phyloP scores from a whole-genome alignment of 805 yeast genomes.

The Candida ponderosae region DNA sequence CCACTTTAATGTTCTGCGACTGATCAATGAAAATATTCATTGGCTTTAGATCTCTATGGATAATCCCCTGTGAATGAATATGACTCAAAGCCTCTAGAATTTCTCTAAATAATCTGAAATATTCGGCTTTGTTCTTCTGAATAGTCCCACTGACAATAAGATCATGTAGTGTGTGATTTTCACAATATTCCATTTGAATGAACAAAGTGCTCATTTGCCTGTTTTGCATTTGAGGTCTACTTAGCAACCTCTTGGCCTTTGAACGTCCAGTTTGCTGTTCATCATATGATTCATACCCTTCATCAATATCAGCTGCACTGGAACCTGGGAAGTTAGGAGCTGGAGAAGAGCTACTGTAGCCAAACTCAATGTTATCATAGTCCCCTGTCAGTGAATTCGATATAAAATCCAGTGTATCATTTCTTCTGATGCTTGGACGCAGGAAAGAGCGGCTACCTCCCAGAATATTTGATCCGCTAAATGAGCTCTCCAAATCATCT shows the following conservation, averaged over 20 bases:
- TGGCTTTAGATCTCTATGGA: conserved; percentile 93
- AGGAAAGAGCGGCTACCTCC: conserved; percentile 8
- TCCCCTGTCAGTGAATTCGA: conserved; percentile 48
- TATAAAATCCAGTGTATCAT: conserved; percentile 53
- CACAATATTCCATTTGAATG: conserved; percentile 98
- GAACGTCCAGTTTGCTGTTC: conserved; percentile 11
- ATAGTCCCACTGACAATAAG: conserved; percentile 70
- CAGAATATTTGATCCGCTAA: background rate
- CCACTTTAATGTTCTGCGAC: conserved; percentile 81
- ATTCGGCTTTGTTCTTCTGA: conserved; percentile 63
- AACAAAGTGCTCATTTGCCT: conserved; percentile 62
- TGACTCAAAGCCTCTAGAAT: conserved; percentile 83
- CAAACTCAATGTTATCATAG: conserved; percentile 49
- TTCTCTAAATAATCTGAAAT: conserved; percentile 87
- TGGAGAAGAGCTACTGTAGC: conserved; percentile 25
- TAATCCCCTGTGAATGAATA: conserved; percentile 89
- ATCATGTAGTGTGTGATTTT: conserved; percentile 82
- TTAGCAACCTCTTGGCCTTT: conserved; percentile 9
- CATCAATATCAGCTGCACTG: conserved; percentile 14
- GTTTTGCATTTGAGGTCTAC: conserved; percentile 3
- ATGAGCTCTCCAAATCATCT: conserved; percentile 3
- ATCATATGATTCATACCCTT: conserved; percentile 15
- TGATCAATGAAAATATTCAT: conserved; percentile 93
- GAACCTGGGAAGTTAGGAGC: conserved; percentile 11
- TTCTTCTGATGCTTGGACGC: conserved; percentile 21